phyloP scores from a whole-genome alignment of 108 stramenopile species.

The Aureococcus anophagefferens region DNA sequence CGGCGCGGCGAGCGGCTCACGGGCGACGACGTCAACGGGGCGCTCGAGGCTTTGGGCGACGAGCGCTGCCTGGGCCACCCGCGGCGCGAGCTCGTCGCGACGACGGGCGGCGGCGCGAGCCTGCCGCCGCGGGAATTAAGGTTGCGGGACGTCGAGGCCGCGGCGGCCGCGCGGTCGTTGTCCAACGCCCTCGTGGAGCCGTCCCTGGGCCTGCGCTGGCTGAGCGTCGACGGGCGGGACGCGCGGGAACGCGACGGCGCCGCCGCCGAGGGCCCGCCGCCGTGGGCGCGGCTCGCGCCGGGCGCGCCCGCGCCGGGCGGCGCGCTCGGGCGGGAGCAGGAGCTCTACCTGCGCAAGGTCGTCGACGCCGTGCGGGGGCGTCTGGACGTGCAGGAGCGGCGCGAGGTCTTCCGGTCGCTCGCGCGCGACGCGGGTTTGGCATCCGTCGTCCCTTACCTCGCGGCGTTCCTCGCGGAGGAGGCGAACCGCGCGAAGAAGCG shows the following conservation, averaged over 20 bases:
- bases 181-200: background rate
- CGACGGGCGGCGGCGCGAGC: too few species aligned
- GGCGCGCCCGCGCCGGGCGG: too few species aligned
- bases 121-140: too few species aligned
- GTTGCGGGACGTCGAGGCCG: too few species aligned
- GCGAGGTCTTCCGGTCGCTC: background rate
- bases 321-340: background rate
- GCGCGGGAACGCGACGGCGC: too few species aligned
- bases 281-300: too few species aligned
- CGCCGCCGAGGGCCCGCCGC: too few species aligned
- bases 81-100: background rate
- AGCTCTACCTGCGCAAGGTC: background rate
- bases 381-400: background rate
- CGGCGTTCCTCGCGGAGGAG: background rate
- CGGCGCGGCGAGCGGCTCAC: background rate
- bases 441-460: background rate
- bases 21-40: background rate
- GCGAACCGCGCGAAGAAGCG: background rate
- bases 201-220: slow-evolving; percentile 13
- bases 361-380: background rate
- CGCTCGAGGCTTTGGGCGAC: background rate
- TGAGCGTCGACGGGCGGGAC: background rate
- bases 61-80: background rate
- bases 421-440: background rate
- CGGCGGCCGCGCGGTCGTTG: background rate